Percentiles rank a stretch among this genome's conserved stretches.
These are phyloP conservation scores for Penicillium sp. DNA, from an alignment of 2,329 filamentous ascomycete species.

Conservation along the genomic window DNA sequence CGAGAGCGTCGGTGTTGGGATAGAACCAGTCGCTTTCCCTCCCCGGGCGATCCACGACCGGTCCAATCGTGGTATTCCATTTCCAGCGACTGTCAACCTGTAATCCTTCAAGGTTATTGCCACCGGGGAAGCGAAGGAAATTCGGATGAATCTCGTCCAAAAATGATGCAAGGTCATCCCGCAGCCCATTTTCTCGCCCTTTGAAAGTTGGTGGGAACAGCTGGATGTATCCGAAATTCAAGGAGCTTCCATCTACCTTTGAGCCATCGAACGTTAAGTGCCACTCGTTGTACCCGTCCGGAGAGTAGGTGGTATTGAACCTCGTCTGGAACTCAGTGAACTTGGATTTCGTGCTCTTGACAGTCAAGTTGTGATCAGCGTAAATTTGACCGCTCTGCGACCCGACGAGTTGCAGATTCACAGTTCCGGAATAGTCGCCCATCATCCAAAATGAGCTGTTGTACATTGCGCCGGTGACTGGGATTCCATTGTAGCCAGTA, in stretches of 20 bases:
- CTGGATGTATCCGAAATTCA: slow-evolving; percentile 30
- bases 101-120: slow-evolving; percentile 57
- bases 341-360: slow-evolving; percentile 18
- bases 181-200: slow-evolving; percentile 54
- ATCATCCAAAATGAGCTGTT: slow-evolving; percentile 35
- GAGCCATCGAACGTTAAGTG: slow-evolving; percentile 29
- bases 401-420: slow-evolving; percentile 30
- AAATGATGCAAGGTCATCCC: slow-evolving; percentile 57
- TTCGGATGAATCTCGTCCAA: slow-evolving; percentile 56
- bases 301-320: slow-evolving; percentile 24
- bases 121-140: slow-evolving; percentile 67
- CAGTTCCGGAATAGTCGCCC: slow-evolving; percentile 28
- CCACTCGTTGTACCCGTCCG: slow-evolving; percentile 32
- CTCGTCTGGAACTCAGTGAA: slow-evolving; percentile 25
- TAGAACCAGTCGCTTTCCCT: slow-evolving; percentile 61
- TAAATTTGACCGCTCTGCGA: slow-evolving; percentile 25
- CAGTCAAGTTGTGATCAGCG: slow-evolving; percentile 28
- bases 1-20: slow-evolving; percentile 63
- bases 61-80: slow-evolving; percentile 48
- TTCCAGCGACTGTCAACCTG: slow-evolving; percentile 35
- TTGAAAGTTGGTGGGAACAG: slow-evolving; percentile 30
- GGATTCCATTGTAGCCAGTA: slow-evolving; percentile 39
- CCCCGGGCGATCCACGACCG: slow-evolving; percentile 51
- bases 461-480: slow-evolving; percentile 30
- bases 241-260: slow-evolving; percentile 16